A percentile compares a stretch with the other conserved stretches of the same genome.
Conservation (phyloP, 306 rosid species). For the Cyamopsis tetragonoloba region DNA sequence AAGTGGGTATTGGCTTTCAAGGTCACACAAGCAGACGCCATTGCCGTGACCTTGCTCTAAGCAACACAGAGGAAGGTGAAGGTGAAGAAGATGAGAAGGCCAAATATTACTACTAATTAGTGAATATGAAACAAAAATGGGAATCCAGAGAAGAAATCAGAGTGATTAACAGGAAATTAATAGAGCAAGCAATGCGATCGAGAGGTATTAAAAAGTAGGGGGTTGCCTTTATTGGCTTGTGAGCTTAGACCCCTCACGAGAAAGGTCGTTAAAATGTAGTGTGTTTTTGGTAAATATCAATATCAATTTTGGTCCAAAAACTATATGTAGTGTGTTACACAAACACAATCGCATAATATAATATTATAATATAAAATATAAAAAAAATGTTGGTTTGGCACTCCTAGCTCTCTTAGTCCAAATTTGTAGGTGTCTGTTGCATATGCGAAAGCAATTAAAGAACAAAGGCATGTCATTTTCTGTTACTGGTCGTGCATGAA, state of each 20-base stretch:
- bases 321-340: too few species aligned
- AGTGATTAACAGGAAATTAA: not conserved
- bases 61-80: too few species aligned
- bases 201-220: conserved; percentile 30
- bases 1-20: conserved; percentile 45
- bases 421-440: conserved; percentile 25
- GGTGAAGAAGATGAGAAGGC: too few species aligned
- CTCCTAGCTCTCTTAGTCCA: conserved; percentile 15
- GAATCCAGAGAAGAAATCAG: not conserved
- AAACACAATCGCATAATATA: too few species aligned
- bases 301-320: not conserved
- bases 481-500: not conserved
- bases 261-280: conserved; percentile 27
- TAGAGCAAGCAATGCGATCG: conserved; percentile 34
- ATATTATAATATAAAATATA: too few species aligned
- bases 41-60: conserved; percentile 30
- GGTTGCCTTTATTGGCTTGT: conserved; percentile 37
- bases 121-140: not conserved
- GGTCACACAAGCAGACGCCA: conserved; percentile 58
- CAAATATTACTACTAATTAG: not conserved
- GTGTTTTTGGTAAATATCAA: not conserved
- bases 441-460: not conserved
- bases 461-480: conserved; percentile 23
- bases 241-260: conserved; percentile 37
- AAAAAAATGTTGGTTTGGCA: not conserved